A percentile compares a stretch with the other conserved stretches of the same genome.
Evolutionary conservation across 1,139 yeast genomes (phyloP).

Genomic region (Wickerhamomyces sp.): DNA sequence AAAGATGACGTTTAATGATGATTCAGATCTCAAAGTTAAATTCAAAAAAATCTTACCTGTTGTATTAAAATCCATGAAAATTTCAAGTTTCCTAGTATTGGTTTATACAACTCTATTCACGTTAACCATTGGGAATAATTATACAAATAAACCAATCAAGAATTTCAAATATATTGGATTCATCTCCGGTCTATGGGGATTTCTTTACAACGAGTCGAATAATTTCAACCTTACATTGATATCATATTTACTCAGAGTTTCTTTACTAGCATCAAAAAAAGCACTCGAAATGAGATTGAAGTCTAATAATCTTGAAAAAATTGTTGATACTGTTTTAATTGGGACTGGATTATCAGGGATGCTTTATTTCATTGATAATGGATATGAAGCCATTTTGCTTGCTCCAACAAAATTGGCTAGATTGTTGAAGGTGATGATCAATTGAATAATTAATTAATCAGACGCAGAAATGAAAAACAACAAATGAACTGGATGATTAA

Average conservation of each 20-base stretch:
- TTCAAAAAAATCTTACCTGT: background rate
- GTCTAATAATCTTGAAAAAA: background rate
- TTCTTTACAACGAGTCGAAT: background rate
- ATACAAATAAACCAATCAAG: slow-evolving; percentile 1
- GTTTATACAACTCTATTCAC: slow-evolving; percentile 2
- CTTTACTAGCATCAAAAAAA: background rate
- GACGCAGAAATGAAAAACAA: too few species aligned
- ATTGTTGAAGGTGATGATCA: too few species aligned
- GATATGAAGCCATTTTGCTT: background rate
- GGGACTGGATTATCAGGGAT: background rate
- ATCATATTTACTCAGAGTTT: background rate
- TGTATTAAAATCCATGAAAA: slow-evolving; percentile 1
- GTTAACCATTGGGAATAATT: slow-evolving; percentile 1
- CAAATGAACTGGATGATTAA: too few species aligned
- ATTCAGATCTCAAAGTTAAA: background rate
- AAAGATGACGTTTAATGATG: background rate
- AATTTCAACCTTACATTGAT: background rate
- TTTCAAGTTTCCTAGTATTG: slow-evolving; percentile 2
- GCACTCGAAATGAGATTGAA: background rate
- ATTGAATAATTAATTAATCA: too few species aligned
- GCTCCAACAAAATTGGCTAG: background rate
- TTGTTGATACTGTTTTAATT: background rate
- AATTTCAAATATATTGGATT: slow-evolving; percentile 7
- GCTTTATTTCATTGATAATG: background rate
- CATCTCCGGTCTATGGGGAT: slow-evolving; percentile 10